Evolutionary conservation across 2,329 filamentous ascomycete species (phyloP), one percentile per base, ranked within the genome.

Genomic region (Aspergillus awamori): DNA sequence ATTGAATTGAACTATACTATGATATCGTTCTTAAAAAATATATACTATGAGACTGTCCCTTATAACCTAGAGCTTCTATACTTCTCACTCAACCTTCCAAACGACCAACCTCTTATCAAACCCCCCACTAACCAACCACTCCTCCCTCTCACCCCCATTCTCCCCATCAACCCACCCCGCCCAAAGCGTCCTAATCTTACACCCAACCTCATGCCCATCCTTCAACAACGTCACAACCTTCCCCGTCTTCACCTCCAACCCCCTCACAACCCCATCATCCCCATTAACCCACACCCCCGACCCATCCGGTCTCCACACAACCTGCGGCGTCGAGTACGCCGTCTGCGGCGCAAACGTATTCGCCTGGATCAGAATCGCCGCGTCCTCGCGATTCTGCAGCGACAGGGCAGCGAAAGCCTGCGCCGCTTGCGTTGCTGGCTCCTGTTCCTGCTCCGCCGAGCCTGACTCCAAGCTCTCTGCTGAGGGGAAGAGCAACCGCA

Each of bases 321-420:
- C 76, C 55, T 84, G 82, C 7, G 86, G 86, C 5, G 86, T 89
- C 22, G 84, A 87, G 70, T 88, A 89, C 0, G 82, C 78, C 30
- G 86, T 88, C 70, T 89, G 86, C n/a, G 86, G 84, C 20, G 87
- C 83, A 66, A 87, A 78, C 0, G 86, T 87, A 51, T 80, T 86
- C 38, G 83, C 79, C 60, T 87, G 85, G 13, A 87, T 80, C 33
- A 82, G 68, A n/a, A 89, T 87, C 2, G 86, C 85, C 5, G 83
- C 83, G 57, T 84, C 82, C 68, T 88, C 85, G 20, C 81, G 79
- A 58, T 87, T 83, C 65, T 85, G 82, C 8, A 84, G 62, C 5
- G 80, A 71, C 17, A 85, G 75, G 17, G 80, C 80, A 30, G 77
- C 80, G n/a, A 83, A 75, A 3, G 82, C 80, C 70, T 86, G 83